Base-by-base conservation (phyloP, 495 filamentous ascomycete genomes). In the Aspergillus diversus region DNA sequence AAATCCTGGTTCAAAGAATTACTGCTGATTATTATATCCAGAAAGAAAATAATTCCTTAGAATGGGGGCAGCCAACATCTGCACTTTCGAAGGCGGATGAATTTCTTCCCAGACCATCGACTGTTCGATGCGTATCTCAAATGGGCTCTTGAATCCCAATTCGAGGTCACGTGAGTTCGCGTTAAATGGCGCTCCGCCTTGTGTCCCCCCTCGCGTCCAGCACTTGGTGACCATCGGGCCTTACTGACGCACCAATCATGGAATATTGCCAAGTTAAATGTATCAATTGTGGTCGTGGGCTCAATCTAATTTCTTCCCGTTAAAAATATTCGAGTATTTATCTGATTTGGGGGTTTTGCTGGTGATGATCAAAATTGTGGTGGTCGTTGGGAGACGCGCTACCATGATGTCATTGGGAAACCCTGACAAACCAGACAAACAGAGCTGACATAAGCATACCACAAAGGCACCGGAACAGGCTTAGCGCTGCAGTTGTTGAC, bases 151-250 rank as follows among this genome's bases (percentile, higher is more conserved):
- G 8, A 33, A 39, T 31, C 55, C 52, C 35, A 50, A 34, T 32
- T 37, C 46, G n/a, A n/a, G 33, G 21, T 70, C 71, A 73, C 71
- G 68, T 73, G 71, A 15, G n/a, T 46, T 61, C 71, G 71, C 59
- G 71, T 73, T 68, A 56, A 51, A 59, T 60, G 60, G 64, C 21
- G 17, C 9, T 35, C 27, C 34, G 55, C 34, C 55, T 59, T 66
- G 66, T 69, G 67, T 63, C 57, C 8, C 31, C 51, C 56, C 51
- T 59, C 70, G 70, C 67, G 67, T 66, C n/a, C 31, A 51, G 59
- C 16, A 16, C 61, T 9, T 57, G n/a, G 5, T 12, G 51, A 33
- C 15, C 21, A 17, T 12, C 54, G 33, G 17, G 16, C 12, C 11
- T 4, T 21, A 46, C 49, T 17, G 43, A 35, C n/a, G 33, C 57